Evolutionary conservation across 345 rosid genomes (phyloP).

Genomic region (Alliaria petiolata): DNA sequence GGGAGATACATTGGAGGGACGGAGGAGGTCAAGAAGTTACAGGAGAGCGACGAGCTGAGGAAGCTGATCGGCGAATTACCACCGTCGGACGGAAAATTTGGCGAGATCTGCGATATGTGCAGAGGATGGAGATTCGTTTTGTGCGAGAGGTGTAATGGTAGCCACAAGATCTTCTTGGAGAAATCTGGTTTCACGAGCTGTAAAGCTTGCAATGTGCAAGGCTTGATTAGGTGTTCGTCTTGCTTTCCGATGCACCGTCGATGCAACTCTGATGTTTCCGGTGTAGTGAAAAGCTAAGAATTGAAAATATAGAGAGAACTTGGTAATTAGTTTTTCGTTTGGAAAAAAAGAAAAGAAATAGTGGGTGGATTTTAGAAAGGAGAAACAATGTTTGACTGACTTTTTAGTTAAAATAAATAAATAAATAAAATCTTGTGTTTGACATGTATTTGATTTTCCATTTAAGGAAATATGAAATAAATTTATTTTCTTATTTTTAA

Average conservation of each 20-base stretch:
- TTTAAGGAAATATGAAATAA: neutral
- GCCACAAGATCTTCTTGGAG: constrained; percentile 54
- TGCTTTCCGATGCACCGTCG: constrained; percentile 29
- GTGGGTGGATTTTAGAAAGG: neutral
- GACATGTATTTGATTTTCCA: neutral
- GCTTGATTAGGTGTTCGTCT: constrained; percentile 43
- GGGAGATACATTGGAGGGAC: constrained; percentile 49
- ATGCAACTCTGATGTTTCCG: constrained; percentile 1
- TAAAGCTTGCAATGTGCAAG: constrained; percentile 41
- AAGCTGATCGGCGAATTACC: constrained; percentile 34
- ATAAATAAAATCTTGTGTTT: neutral
- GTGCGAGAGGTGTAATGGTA: constrained; percentile 51
- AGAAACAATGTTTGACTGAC: neutral
- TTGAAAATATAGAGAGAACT: neutral
- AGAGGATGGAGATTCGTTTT: constrained; percentile 52
- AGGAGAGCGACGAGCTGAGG: constrained; percentile 49
- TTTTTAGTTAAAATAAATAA: neutral
- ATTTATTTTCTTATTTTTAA: neutral
- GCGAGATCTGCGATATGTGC: constrained; percentile 37
- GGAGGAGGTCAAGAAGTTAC: constrained; percentile 39
- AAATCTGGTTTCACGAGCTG: constrained; percentile 45
- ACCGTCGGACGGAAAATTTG: neutral
- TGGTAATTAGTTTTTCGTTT: neutral
- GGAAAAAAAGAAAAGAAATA: neutral
- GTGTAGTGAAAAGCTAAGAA: neutral